These are phyloP conservation scores for Aspergillus nidulans DNA, from an alignment of 495 filamentous ascomycete genomes.

Conservation along the genomic window DNA sequence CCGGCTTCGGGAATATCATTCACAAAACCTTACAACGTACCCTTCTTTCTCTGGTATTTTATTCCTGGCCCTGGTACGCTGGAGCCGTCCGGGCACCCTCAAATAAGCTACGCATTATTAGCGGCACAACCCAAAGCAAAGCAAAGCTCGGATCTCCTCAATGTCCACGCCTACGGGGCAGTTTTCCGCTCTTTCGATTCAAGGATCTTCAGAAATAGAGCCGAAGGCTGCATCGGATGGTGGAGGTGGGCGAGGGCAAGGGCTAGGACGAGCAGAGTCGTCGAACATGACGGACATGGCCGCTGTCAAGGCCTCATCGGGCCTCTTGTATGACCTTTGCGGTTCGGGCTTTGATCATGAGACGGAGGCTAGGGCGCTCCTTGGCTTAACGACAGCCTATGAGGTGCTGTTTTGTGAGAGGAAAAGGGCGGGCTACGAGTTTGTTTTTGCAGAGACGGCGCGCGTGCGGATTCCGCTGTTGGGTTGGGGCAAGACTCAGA, in stretches of 20 bases:
- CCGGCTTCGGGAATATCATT: neutral
- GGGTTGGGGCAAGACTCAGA: neutral
- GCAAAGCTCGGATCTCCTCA: neutral
- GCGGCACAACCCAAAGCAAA: neutral
- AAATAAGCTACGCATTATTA: neutral
- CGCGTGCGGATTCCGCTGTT: slow-evolving; percentile 18
- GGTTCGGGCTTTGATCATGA: slow-evolving; percentile 26
- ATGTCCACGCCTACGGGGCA: slow-evolving; percentile 43
- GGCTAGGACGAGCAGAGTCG: slow-evolving; percentile 8
- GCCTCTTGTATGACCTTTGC: slow-evolving; percentile 42
- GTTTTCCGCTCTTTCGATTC: slow-evolving; percentile 36
- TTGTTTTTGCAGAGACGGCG: slow-evolving; percentile 32
- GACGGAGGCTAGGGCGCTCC: slow-evolving; percentile 31
- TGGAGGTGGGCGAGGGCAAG: neutral
- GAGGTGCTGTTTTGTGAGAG: slow-evolving; percentile 24
- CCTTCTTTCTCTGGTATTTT: neutral
- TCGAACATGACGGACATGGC: slow-evolving; percentile 19
- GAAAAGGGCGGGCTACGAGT: slow-evolving; percentile 29
- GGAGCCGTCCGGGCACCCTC: neutral
- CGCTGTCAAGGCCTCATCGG: slow-evolving; percentile 16
- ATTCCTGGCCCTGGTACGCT: neutral
- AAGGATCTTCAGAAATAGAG: neutral
- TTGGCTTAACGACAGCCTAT: slow-evolving; percentile 34
- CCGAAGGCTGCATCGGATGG: neutral
- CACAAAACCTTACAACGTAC: neutral